A percentile compares a stretch with the other conserved stretches of the same genome.
phyloP scores from a whole-genome alignment of 192 early-diverging fungal genomes.

The Coemansia sp. region DNA sequence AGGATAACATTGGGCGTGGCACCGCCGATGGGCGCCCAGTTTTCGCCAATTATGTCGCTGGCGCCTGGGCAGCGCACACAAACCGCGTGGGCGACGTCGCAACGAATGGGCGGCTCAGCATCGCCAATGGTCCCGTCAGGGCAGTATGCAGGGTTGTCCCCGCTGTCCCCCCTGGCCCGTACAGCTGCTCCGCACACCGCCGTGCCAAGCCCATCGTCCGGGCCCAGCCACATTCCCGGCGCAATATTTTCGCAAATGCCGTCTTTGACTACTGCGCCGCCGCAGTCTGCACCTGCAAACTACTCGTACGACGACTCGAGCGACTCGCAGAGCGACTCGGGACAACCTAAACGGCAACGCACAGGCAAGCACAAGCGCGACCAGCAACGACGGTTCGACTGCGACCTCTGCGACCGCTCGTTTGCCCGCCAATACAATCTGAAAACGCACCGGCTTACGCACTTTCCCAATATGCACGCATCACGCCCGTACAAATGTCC shows the following conservation, averaged over 20 bases:
- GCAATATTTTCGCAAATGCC: constrained; percentile 49
- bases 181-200: not conserved
- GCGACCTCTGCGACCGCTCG: constrained; percentile 62
- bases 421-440: constrained; percentile 85
- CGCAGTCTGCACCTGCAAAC: not conserved
- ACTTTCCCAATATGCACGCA: constrained; percentile 55
- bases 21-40: constrained; percentile 30
- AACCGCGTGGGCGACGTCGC: not conserved
- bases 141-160: constrained; percentile 1
- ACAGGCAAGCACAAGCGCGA: constrained; percentile 42
- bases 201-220: constrained; percentile 4
- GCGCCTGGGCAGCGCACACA: not conserved
- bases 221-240: not conserved
- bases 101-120: constrained; percentile 2
- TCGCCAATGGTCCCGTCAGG: constrained; percentile 2
- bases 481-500: constrained; percentile 62
- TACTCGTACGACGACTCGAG: not conserved
- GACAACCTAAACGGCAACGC: constrained; percentile 30
- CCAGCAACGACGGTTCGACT: constrained; percentile 55
- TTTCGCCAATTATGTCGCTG: constrained; percentile 27
- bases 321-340: constrained; percentile 5
- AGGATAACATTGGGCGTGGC: not conserved
- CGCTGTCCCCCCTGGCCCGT: not conserved
- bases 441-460: constrained; percentile 72
- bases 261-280: constrained; percentile 13